These are phyloP conservation scores for Cunninghamia lanceolata DNA, from an alignment of 75 land plant genomes.

Conservation along the genomic window DNA sequence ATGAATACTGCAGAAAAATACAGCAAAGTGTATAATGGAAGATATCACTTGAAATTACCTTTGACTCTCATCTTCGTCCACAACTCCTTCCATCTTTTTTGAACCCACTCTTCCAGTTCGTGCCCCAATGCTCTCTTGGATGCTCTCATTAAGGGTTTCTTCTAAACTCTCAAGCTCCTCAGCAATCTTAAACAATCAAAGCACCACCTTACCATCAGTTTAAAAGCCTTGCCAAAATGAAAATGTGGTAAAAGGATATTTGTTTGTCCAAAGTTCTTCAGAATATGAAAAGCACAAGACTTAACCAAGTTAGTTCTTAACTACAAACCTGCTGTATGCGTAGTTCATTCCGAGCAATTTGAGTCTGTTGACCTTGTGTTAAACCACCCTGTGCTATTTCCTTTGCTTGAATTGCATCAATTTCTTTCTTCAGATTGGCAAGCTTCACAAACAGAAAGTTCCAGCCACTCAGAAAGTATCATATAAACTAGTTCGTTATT, in stretches of 20 bases:
- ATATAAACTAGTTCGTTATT: background rate
- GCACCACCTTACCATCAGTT: background rate
- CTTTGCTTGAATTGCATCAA: slow-evolving; percentile 93
- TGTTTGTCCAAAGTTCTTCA: background rate
- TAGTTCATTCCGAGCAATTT: slow-evolving; percentile 94
- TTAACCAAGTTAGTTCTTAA: background rate
- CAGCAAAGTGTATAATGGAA: background rate
- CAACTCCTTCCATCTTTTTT: slow-evolving; percentile 46
- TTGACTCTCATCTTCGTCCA: slow-evolving; percentile 64
- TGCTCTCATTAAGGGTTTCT: slow-evolving; percentile 96
- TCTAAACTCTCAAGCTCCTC: slow-evolving; percentile 97
- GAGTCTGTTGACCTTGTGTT: slow-evolving; percentile 99
- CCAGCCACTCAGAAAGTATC: background rate
- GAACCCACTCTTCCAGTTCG: slow-evolving; percentile 40
- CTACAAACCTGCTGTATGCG: slow-evolving; percentile 75
- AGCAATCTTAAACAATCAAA: slow-evolving; percentile 51
- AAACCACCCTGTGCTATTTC: slow-evolving; percentile 97
- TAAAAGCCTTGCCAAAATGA: background rate
- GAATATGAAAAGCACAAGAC: background rate
- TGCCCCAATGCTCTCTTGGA: slow-evolving; percentile 87
- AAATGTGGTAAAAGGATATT: background rate
- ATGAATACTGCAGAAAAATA: background rate
- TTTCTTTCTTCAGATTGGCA: slow-evolving; percentile 94
- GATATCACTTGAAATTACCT: slow-evolving; percentile 38
- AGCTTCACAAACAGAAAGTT: slow-evolving; percentile 41